These are phyloP conservation scores for Boletus patriciae DNA, from an alignment of 768 basidiomycete genomes.

Conservation along the genomic window DNA sequence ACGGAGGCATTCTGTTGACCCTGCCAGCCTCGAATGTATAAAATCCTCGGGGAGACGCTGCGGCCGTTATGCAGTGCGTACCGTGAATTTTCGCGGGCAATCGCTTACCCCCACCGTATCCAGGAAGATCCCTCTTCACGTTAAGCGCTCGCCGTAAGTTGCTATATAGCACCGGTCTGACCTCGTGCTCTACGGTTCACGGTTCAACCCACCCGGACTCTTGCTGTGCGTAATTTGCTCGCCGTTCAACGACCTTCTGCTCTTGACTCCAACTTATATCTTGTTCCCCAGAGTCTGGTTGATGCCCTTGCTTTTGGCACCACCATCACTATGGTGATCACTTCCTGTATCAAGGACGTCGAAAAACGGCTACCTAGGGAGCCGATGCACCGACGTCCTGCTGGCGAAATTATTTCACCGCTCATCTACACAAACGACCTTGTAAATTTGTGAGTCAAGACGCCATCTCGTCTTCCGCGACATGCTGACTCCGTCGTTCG, in stretches of 20 bases:
- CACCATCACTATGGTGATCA: conserved; percentile 23
- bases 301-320: conserved; percentile 24
- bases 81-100: conserved; percentile 22
- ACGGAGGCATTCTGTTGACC: conserved; percentile 20
- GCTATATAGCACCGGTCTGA: conserved; percentile 18
- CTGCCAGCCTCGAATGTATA: conserved; percentile 20
- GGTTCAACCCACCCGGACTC: conserved; percentile 14
- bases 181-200: conserved; percentile 2
- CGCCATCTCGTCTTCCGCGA: neutral
- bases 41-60: conserved; percentile 15
- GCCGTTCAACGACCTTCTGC: conserved; percentile 17
- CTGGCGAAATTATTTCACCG: conserved; percentile 57
- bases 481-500: conserved; percentile 2
- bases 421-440: conserved; percentile 48
- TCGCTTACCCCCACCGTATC: conserved; percentile 20
- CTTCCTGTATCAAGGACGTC: conserved; percentile 41
- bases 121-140: conserved; percentile 3
- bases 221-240: conserved; percentile 22
- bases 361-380: conserved; percentile 44
- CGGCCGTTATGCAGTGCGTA: conserved; percentile 19
- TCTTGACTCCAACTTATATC: conserved; percentile 11
- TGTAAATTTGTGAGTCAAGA: conserved; percentile 51
- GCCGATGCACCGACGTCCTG: conserved; percentile 42
- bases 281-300: conserved; percentile 16
- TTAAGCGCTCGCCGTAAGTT: conserved; percentile 2